Conservation (phyloP, 352 stramenopile genomes). For the Globisporangium uncinulatum region DNA sequence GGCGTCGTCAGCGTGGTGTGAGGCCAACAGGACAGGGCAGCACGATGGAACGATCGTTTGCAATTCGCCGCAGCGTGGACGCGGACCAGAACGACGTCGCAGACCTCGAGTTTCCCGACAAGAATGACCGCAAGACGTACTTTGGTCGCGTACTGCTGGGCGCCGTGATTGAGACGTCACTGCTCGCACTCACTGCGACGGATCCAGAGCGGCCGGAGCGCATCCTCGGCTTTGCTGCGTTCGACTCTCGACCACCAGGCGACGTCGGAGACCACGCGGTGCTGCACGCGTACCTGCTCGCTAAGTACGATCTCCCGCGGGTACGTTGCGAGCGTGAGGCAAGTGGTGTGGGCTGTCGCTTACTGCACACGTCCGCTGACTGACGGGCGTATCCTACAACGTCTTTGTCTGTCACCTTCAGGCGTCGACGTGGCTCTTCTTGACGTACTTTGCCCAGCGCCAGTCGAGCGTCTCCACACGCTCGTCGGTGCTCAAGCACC, state of each 20-base stretch:
- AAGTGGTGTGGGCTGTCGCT: not conserved
- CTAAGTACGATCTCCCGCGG: conserved; percentile 48
- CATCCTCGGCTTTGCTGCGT: conserved; percentile 55
- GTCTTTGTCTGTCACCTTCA: conserved; percentile 1
- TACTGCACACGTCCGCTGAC: too few species aligned
- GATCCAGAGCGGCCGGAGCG: conserved; percentile 43
- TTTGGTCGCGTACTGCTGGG: conserved; percentile 54
- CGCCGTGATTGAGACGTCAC: conserved; percentile 66
- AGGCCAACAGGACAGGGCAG: not conserved
- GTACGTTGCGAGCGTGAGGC: conserved; percentile 15
- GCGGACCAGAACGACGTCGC: conserved; percentile 49
- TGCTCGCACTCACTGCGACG: conserved; percentile 57
- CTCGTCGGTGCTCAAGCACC: conserved; percentile 36
- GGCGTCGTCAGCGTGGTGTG: not conserved
- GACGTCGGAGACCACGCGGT: conserved; percentile 32
- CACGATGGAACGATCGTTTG: conserved; percentile 29
- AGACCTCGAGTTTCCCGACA: conserved; percentile 57
- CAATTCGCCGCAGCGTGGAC: conserved; percentile 54
- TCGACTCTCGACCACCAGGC: conserved; percentile 45
- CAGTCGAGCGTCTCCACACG: conserved; percentile 26
- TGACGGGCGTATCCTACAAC: too few species aligned
- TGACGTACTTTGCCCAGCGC: conserved; percentile 52
- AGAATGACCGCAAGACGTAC: conserved; percentile 48
- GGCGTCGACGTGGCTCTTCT: conserved; percentile 43
- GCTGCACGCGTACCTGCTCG: conserved; percentile 33